Conservation (phyloP, 495 filamentous ascomycete genomes). For the Massariosphaeria phaeospora region DNA sequence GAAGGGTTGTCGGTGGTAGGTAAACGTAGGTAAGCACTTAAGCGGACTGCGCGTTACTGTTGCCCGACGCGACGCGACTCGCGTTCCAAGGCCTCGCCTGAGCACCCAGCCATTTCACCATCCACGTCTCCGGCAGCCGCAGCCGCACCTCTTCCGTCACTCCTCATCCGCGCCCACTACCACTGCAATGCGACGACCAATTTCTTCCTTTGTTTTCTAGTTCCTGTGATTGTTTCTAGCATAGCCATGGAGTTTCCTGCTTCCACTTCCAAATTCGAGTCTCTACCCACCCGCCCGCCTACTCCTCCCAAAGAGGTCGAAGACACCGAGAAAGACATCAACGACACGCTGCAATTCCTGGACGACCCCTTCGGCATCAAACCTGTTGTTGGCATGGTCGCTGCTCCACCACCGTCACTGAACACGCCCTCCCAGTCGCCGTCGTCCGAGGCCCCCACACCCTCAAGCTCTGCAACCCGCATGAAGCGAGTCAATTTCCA, state of each 20-base stretch:
- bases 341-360: slow-evolving; percentile 37
- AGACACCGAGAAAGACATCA: slow-evolving; percentile 33
- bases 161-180: not conserved
- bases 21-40: no score
- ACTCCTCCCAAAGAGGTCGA: slow-evolving; percentile 58
- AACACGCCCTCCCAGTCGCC: slow-evolving; percentile 48
- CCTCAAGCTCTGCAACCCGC: slow-evolving; percentile 40
- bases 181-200: slow-evolving; percentile 4
- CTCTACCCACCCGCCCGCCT: slow-evolving; percentile 51
- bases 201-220: slow-evolving; percentile 11
- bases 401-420: slow-evolving; percentile 23
- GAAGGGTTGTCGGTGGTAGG: no score
- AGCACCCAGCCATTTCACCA: slow-evolving; percentile 19
- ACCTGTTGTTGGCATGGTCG: not conserved
- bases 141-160: not conserved
- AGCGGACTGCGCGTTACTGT: no score
- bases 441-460: slow-evolving; percentile 42
- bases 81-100: no score
- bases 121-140: not conserved
- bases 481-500: slow-evolving; percentile 55
- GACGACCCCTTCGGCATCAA: slow-evolving; percentile 35
- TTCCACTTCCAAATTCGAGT: slow-evolving; percentile 33
- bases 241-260: slow-evolving; percentile 40
- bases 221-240: slow-evolving; percentile 23
- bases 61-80: no score